Evolutionary conservation across 768 basidiomycete species (phyloP).

Genomic region (Aureoboletus auriporus): DNA sequence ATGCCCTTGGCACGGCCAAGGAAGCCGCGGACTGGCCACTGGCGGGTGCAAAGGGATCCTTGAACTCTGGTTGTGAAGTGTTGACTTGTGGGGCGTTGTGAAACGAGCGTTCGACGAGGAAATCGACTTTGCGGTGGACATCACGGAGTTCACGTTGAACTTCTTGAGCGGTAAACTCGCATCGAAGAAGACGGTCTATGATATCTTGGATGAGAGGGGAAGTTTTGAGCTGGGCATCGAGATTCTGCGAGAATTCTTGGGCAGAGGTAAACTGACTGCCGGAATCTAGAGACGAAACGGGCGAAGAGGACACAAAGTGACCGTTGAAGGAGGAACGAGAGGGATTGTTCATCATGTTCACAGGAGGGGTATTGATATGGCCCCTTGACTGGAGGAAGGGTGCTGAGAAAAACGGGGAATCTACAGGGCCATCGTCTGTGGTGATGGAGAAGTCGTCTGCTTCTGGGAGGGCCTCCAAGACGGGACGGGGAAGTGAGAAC

Average conservation of each 20-base stretch:
- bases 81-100: conserved; percentile 16
- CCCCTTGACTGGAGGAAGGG: conserved; percentile 38
- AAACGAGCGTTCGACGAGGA: conserved; percentile 68
- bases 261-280: conserved; percentile 57
- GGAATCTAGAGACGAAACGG: conserved; percentile 76
- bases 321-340: conserved; percentile 42
- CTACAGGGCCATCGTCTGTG: conserved; percentile 24
- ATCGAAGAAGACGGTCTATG: conserved; percentile 67
- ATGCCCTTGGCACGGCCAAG: conserved; percentile 52
- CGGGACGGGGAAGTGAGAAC: conserved; percentile 38
- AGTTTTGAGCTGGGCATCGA: conserved; percentile 71
- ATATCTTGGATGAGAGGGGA: conserved; percentile 77
- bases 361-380: conserved; percentile 44
- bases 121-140: conserved; percentile 71
- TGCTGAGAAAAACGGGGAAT: conserved; percentile 37
- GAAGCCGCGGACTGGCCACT: conserved; percentile 30
- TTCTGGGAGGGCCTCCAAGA: conserved; percentile 53
- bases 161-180: conserved; percentile 65
- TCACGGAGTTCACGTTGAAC: conserved; percentile 73
- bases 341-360: conserved; percentile 30
- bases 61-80: conserved; percentile 65
- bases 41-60: conserved; percentile 67
- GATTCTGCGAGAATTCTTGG: conserved; percentile 43
- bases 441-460: conserved; percentile 42
- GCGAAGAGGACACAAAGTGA: conserved; percentile 61